phyloP scores from a whole-genome alignment of 306 rosid genomes.

The Sesbania bispinosa region DNA sequence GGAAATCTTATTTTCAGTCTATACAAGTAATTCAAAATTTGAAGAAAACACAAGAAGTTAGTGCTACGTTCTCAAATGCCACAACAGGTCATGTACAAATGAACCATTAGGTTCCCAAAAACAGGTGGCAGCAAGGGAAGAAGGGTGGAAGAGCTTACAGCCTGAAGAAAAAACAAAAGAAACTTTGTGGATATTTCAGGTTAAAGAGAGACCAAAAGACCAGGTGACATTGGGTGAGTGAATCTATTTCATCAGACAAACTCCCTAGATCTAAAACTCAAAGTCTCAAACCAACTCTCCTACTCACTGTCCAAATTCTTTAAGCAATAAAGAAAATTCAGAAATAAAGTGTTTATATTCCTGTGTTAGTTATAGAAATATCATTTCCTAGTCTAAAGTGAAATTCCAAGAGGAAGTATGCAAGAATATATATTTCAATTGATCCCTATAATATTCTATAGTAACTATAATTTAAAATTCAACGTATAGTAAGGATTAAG shows the following conservation, averaged over 20 bases:
- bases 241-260: conserved; percentile 26
- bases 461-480: conserved; percentile 8
- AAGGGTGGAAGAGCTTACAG: not conserved
- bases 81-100: conserved; percentile 13
- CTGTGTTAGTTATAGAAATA: not conserved
- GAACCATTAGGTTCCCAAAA: conserved; percentile 27
- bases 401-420: not conserved
- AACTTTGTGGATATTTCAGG: conserved; percentile 19
- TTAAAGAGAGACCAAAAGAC: too few relatives aligned
- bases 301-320: conserved; percentile 12
- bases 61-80: not conserved
- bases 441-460: not conserved
- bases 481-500: conserved; percentile 5
- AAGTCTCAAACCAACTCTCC: conserved; percentile 16
- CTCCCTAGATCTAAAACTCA: conserved; percentile 43
- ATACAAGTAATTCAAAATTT: too few relatives aligned
- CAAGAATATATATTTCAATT: not conserved
- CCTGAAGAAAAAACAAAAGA: not conserved
- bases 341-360: not conserved
- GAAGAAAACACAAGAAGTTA: not conserved
- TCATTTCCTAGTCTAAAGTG: not conserved
- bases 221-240: conserved; percentile 36
- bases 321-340: conserved; percentile 9
- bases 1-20: too few relatives aligned
- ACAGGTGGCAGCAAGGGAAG: not conserved